Evolutionary conservation across 169 alveolate genomes (phyloP).

Genomic region (Cryptosporidium viatorum): DNA sequence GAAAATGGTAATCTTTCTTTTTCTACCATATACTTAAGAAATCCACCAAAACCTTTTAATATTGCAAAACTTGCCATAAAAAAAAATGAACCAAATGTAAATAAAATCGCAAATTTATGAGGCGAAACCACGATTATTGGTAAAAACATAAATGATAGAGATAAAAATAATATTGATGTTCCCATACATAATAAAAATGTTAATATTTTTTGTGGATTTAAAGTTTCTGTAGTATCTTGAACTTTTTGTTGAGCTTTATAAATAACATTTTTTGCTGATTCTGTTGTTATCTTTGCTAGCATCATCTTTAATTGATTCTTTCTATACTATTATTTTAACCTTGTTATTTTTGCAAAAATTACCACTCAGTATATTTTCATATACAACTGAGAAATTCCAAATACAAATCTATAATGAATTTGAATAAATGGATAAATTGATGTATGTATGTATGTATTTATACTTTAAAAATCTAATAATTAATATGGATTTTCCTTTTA

Average conservation of each 20-base stretch:
- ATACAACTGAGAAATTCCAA: no score
- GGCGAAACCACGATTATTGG: constrained; percentile 74
- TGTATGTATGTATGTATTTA: background rate
- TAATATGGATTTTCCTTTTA: no score
- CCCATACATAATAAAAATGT: constrained; percentile 46
- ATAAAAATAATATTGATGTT: constrained; percentile 42
- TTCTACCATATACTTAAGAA: constrained; percentile 36
- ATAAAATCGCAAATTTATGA: constrained; percentile 55
- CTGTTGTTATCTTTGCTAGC: constrained; percentile 62
- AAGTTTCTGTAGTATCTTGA: constrained; percentile 67
- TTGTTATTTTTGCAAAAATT: background rate
- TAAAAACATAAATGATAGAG: constrained; percentile 61
- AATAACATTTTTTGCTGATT: constrained; percentile 56
- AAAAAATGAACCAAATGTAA: constrained; percentile 70
- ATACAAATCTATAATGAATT: no score
- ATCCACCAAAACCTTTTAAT: constrained; percentile 47
- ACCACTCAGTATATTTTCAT: background rate
- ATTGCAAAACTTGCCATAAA: constrained; percentile 66
- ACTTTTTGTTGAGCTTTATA: constrained; percentile 73
- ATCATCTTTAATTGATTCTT: constrained; percentile 6
- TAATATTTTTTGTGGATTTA: constrained; percentile 56
- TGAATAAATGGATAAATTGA: background rate
- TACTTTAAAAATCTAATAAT: background rate
- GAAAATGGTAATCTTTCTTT: constrained; percentile 81
- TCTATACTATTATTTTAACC: background rate